These are phyloP conservation scores for Globisporangium acanthophoron DNA, from an alignment of 352 stramenopile genomes.

Conservation along the genomic window DNA sequence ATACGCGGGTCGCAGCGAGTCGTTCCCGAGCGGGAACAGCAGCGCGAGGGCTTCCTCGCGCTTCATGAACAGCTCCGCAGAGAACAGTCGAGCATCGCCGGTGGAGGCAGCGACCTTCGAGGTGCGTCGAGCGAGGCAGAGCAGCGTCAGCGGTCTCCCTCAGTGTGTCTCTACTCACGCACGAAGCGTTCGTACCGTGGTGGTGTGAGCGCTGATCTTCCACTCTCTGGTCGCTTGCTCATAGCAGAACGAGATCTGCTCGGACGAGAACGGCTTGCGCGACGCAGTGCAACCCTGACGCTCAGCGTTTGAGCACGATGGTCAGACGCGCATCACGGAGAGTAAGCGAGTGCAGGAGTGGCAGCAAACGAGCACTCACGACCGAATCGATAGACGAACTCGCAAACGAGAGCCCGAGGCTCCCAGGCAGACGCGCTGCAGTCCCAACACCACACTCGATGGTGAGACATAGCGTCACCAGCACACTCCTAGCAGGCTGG, in stretches of 20 bases:
- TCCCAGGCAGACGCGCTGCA: neutral
- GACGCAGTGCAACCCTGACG: neutral
- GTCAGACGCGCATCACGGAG: neutral
- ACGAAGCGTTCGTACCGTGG: neutral
- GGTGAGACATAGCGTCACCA: neutral
- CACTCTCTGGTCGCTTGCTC: neutral
- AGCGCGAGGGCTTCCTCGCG: slow-evolving; percentile 28
- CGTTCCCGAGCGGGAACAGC: slow-evolving; percentile 35
- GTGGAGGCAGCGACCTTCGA: neutral
- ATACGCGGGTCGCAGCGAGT: slow-evolving; percentile 34
- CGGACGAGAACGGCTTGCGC: neutral
- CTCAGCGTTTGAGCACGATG: too few species aligned
- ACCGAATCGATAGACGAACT: neutral
- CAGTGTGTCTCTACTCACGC: too few species aligned
- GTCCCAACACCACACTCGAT: neutral
- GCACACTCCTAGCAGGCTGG: neutral
- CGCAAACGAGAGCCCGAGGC: neutral
- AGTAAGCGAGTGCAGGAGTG: neutral
- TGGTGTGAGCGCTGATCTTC: neutral
- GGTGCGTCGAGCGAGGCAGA: neutral
- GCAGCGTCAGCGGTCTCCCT: neutral
- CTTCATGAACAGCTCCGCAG: slow-evolving; percentile 18
- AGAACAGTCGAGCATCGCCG: slow-evolving; percentile 6
- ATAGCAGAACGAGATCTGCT: neutral
- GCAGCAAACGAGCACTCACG: neutral